These are phyloP conservation scores for Colletotrichum brevisporum DNA, from an alignment of 2,329 filamentous ascomycete genomes.

Conservation along the genomic window DNA sequence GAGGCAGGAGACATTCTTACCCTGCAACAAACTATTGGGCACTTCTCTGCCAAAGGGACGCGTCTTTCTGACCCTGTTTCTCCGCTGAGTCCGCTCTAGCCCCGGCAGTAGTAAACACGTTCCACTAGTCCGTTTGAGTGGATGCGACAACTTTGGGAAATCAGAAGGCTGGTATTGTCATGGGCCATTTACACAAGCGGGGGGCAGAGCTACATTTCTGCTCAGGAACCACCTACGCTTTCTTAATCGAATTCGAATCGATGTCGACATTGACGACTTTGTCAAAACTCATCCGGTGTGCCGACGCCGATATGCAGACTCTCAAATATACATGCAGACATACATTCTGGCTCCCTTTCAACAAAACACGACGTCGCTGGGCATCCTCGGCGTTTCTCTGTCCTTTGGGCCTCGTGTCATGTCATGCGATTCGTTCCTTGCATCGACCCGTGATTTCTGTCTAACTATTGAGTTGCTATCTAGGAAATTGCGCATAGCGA, in stretches of 20 bases:
- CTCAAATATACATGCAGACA: no score
- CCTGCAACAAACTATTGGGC: neutral
- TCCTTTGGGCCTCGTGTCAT: neutral
- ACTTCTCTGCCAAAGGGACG: neutral
- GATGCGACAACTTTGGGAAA: no score
- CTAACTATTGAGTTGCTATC: slow-evolving; percentile 35
- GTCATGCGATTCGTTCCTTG: neutral
- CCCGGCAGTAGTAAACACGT: neutral
- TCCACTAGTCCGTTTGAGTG: neutral
- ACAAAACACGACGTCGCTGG: no score
- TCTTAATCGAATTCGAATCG: no score
- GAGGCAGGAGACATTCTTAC: neutral
- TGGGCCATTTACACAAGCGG: no score
- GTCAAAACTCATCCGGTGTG: no score
- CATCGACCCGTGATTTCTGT: neutral
- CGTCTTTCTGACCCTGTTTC: slow-evolving; percentile 10
- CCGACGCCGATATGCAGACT: no score
- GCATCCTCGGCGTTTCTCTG: neutral
- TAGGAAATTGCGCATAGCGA: slow-evolving; percentile 23
- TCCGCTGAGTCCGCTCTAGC: neutral
- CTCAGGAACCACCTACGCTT: no score
- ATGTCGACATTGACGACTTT: no score
- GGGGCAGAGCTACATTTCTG: no score
- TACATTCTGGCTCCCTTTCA: no score
- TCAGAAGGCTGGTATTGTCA: no score